These are phyloP conservation scores for Tagetes erecta DNA, from an alignment of 129 eudicot species.

Conservation along the genomic window DNA sequence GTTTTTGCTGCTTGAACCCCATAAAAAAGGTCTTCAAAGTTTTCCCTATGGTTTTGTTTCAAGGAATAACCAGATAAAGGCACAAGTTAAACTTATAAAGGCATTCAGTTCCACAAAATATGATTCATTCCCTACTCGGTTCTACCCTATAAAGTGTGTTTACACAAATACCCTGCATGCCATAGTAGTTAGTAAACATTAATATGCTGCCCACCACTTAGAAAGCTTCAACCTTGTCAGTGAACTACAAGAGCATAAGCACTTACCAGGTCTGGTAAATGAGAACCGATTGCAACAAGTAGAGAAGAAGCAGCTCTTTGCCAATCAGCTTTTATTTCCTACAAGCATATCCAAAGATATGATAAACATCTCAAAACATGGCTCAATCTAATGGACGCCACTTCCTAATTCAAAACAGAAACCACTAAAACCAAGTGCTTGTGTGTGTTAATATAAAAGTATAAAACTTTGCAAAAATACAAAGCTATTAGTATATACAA, in stretches of 20 bases:
- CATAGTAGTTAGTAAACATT: conserved; percentile 5
- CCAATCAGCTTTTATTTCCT: conserved; percentile 96
- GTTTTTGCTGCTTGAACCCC: conserved; percentile 10
- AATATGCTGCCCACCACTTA: background rate
- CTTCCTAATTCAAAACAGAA: conserved; percentile 4
- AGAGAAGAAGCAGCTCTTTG: conserved; percentile 94
- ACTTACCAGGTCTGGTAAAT: conserved; percentile 93
- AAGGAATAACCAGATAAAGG: conserved; percentile 16
- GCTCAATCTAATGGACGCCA: background rate
- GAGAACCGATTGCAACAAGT: conserved; percentile 92
- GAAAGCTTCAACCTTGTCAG: conserved; percentile 6
- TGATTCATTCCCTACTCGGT: background rate
- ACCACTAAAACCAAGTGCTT: background rate
- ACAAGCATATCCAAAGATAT: conserved; percentile 23
- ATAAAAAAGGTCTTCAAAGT: background rate
- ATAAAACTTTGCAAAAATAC: background rate
- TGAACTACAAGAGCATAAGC: conserved; percentile 11
- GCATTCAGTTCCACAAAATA: background rate
- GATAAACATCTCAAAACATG: background rate
- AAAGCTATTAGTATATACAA: conserved; percentile 3
- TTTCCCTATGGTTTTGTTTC: conserved; percentile 7
- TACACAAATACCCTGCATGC: background rate
- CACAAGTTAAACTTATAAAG: background rate
- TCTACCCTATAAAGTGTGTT: conserved; percentile 7
- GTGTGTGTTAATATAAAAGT: background rate